Percentiles rank a stretch among this genome's conserved stretches.
These are phyloP conservation scores for Suillus americanus DNA, from an alignment of 768 basidiomycete species.

Conservation along the genomic window DNA sequence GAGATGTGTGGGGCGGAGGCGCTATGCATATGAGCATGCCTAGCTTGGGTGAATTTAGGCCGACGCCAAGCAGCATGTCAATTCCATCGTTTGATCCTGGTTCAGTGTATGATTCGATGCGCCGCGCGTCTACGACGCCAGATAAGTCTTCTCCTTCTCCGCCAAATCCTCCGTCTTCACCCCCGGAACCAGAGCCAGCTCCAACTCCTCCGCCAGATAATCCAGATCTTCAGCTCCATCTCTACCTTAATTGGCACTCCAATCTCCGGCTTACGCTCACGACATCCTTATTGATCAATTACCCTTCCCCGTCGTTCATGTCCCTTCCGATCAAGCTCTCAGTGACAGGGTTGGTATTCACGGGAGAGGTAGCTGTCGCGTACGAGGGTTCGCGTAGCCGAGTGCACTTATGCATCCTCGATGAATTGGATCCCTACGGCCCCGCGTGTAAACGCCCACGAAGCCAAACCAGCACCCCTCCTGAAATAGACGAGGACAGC, in stretches of 20 bases:
- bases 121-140: conserved; percentile 16
- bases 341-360: conserved; percentile 86
- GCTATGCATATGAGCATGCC: conserved; percentile 33
- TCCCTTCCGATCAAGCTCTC: conserved; percentile 91
- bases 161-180: conserved; percentile 12
- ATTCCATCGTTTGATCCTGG: conserved; percentile 23
- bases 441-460: conserved; percentile 61
- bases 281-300: conserved; percentile 94
- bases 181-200: conserved; percentile 22
- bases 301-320: conserved; percentile 96
- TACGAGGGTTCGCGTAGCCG: conserved; percentile 83
- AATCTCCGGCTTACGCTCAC: conserved; percentile 86
- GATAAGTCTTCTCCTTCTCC: conserved; percentile 15
- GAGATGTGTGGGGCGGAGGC: conserved; percentile 44
- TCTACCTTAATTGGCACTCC: conserved; percentile 83
- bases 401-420: conserved; percentile 86
- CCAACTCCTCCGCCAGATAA: conserved; percentile 30
- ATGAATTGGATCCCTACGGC: conserved; percentile 84
- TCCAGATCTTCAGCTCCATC: conserved; percentile 86
- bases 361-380: conserved; percentile 85
- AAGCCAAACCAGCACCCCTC: conserved; percentile 48
- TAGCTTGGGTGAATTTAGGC: conserved; percentile 38
- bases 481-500: conserved; percentile 64
- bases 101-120: conserved; percentile 14
- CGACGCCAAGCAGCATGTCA: conserved; percentile 10